Evolutionary conservation across 2,329 filamentous ascomycete genomes (phyloP), one percentile per base, ranked within the genome.

Genomic region (Colletotrichum gloeosporioides): DNA sequence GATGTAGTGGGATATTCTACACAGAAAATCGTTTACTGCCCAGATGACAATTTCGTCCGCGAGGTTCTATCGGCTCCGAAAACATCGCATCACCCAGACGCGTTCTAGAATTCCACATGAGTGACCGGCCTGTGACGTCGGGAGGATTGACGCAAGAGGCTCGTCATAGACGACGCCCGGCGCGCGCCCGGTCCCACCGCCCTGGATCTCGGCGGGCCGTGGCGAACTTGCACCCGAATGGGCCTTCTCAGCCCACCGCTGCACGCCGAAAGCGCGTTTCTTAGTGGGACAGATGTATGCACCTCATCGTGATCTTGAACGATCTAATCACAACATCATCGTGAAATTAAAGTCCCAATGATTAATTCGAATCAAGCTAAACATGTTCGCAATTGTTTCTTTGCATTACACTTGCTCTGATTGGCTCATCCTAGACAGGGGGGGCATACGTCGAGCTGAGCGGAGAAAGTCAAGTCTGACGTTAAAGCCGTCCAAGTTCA

Each of bases 101-200:
- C 8, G 25, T 31, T 22, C 22, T 69, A 32, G 55, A 29, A 69
- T 69, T 61, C 39, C 53, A 36, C 18, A 15, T 10, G 18, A 22
- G 44, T 76, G 69, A 76, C 73, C 44, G 16, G 63, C 27, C 39
- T 55, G 69, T 75, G 77, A 78, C 75, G 77, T 74, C 70, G 77
- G 22, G 12, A 15, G 34, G 29, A 64, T 77, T 71, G 75, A 78
- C 75, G 77, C 77, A 68, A 78, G 71, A 44, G 53, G 34, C 29
- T 68, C 73, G 73, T 76, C 73, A 76, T 76, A 44, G 64, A 69
- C 25, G 16, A 31, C 62, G 49, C 44, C 64, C 39, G 55, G 22
- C 29, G 15, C 25, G n/a, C 34, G 27, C 29, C 32, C 27, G 29
- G 57, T 36, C 57, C 68, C 68, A 70, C 68, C 16, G 57, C 27